A percentile compares a stretch with the other conserved stretches of the same genome.
Conservation (phyloP, 495 filamentous ascomycete species). For the Xylaria sp. region DNA sequence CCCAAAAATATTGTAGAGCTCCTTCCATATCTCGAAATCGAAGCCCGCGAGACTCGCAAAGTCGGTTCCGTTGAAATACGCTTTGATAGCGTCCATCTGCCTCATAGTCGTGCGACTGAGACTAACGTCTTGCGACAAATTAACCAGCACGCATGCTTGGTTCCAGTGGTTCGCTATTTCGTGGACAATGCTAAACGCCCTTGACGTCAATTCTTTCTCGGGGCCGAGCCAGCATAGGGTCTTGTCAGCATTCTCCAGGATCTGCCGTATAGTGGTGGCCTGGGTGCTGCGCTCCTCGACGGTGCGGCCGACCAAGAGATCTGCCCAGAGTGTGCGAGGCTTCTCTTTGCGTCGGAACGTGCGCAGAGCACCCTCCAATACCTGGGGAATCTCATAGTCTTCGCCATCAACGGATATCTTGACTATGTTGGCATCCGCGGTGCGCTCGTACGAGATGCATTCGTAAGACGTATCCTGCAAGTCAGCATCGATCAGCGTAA, state of each 20-base stretch:
- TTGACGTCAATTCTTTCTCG: conserved; percentile 24
- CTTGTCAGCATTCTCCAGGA: conserved; percentile 34
- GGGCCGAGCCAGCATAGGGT: conserved; percentile 39
- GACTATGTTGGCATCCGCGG: conserved; percentile 2
- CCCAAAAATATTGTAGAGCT: conserved; percentile 31
- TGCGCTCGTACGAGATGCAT: conserved; percentile 39
- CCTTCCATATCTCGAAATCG: conserved; percentile 21
- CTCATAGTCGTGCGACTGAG: conserved; percentile 6
- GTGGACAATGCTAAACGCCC: conserved; percentile 31
- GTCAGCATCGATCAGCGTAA: conserved; percentile 29
- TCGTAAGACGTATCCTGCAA: conserved; percentile 36
- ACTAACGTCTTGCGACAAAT: conserved; percentile 22
- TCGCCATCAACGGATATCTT: conserved; percentile 29
- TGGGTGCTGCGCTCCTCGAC: conserved; percentile 34
- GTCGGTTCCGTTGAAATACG: not conserved
- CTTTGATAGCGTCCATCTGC: conserved; percentile 25
- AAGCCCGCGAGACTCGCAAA: conserved; percentile 1
- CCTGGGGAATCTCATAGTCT: conserved; percentile 27
- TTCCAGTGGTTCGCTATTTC: conserved; percentile 30
- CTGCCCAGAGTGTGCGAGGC: conserved; percentile 37
- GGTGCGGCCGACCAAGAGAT: conserved; percentile 35
- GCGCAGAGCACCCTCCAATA: conserved; percentile 32
- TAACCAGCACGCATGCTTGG: conserved; percentile 22
- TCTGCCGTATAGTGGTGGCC: conserved; percentile 17
- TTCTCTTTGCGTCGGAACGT: conserved; percentile 35